A percentile compares a stretch with the other conserved stretches of the same genome.
Evolutionary conservation across 2,329 filamentous ascomycete species (phyloP).

Genomic region (Metarhizium sp.): DNA sequence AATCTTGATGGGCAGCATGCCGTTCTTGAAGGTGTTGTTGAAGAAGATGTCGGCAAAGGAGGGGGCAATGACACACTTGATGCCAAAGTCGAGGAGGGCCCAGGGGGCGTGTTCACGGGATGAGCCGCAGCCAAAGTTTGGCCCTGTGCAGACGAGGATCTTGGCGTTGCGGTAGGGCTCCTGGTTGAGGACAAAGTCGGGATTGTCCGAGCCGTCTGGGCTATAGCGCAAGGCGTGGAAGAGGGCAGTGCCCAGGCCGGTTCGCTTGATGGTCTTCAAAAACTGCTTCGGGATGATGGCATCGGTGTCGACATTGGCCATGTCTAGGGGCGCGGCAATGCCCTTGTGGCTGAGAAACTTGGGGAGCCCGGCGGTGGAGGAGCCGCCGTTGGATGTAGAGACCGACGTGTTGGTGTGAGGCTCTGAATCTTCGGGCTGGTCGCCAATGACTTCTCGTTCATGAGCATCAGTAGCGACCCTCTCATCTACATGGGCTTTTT

Average conservation of each 20-base stretch:
- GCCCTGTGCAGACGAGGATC: conserved; percentile 83
- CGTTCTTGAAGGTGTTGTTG: conserved; percentile 99
- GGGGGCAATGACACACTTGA: conserved; percentile 85
- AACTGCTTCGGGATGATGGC: conserved; percentile 99
- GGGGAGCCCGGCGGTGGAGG: conserved; percentile 55
- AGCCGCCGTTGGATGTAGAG: conserved; percentile 14
- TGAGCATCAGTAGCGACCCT: conserved; percentile 39
- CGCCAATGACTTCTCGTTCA: conserved; percentile 43
- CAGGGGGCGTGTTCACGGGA: conserved; percentile 94
- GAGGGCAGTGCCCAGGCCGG: conserved; percentile 77
- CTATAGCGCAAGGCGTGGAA: conserved; percentile 81
- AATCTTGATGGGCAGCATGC: conserved; percentile 85
- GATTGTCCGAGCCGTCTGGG: conserved; percentile 62
- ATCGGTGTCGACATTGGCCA: conserved; percentile 93
- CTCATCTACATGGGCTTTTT: conserved; percentile 43
- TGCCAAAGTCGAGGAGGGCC: conserved; percentile 94
- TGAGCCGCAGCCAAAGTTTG: conserved; percentile 91
- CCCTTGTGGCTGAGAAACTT: conserved; percentile 81
- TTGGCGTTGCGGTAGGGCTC: conserved; percentile 76
- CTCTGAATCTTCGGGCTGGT: conserved; percentile 53
- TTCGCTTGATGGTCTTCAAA: conserved; percentile 97
- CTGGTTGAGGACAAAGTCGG: conserved; percentile 82
- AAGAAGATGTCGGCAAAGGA: conserved; percentile 77
- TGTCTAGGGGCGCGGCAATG: conserved; percentile 77
- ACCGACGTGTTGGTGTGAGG: conserved; percentile 55